Evolutionary conservation across 768 basidiomycete genomes (phyloP).

Genomic region (Chiua virens): DNA sequence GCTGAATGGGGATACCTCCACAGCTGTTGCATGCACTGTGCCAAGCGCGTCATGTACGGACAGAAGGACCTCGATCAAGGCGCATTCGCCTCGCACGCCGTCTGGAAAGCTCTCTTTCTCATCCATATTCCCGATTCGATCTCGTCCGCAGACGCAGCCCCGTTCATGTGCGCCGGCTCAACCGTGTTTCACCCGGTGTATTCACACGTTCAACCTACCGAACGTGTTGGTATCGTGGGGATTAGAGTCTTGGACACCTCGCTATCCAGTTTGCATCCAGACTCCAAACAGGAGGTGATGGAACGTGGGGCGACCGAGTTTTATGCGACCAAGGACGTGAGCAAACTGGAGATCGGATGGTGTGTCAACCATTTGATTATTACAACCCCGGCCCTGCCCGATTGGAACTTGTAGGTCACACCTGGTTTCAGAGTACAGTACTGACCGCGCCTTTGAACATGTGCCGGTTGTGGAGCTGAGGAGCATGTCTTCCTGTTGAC

Average conservation of each 20-base stretch:
- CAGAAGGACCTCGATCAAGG: conserved; percentile 30
- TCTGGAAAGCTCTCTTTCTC: conserved; percentile 35
- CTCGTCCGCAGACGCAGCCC: conserved; percentile 31
- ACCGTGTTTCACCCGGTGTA: conserved; percentile 33
- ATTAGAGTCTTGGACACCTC: conserved; percentile 39
- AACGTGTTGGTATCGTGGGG: conserved; percentile 35
- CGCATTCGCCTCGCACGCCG: conserved; percentile 35
- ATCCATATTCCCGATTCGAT: conserved; percentile 35
- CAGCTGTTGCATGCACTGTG: conserved; percentile 32
- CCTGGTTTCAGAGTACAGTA: neutral
- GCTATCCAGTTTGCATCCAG: conserved; percentile 37
- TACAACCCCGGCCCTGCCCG: conserved; percentile 28
- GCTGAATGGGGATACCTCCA: conserved; percentile 39
- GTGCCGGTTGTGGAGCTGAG: conserved; percentile 26
- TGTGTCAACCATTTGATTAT: conserved; percentile 33
- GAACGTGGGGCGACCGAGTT: conserved; percentile 37
- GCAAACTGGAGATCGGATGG: conserved; percentile 25
- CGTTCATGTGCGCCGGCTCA: conserved; percentile 39
- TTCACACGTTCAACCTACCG: conserved; percentile 26
- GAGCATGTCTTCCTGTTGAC: conserved; percentile 30
- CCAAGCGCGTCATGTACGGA: conserved; percentile 27
- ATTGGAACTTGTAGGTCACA: conserved; percentile 32
- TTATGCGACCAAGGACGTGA: conserved; percentile 28
- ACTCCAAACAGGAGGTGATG: conserved; percentile 32
- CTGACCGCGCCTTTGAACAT: conserved; percentile 10